phyloP scores from a whole-genome alignment of 371 early-diverging fungal species.

The Mucor sp. region DNA sequence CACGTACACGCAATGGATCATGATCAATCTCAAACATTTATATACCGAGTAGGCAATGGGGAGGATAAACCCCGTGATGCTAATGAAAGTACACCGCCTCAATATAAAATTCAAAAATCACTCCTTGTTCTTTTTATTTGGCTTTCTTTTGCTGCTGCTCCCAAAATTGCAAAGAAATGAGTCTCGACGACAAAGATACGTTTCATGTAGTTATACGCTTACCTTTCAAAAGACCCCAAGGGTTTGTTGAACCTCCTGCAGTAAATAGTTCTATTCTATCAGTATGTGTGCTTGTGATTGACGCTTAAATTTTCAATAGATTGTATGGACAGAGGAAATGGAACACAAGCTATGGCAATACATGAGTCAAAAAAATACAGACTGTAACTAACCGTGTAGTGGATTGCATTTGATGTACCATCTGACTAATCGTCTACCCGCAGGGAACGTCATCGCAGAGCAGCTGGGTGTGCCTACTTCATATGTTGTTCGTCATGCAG shows the following conservation, averaged over 20 bases:
- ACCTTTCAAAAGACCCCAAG: constrained; percentile 57
- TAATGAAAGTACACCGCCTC: not conserved
- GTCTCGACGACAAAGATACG: constrained; percentile 20
- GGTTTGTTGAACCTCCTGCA: constrained; percentile 58
- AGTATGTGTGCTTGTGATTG: not conserved
- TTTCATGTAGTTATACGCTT: constrained; percentile 63
- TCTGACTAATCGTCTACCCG: not conserved
- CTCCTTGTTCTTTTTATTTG: not conserved
- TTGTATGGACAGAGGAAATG: constrained; percentile 69
- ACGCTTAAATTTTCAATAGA: constrained; percentile 32
- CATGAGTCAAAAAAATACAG: constrained; percentile 61
- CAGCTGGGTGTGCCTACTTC: constrained; percentile 58
- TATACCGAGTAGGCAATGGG: no score
- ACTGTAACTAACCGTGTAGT: constrained; percentile 43
- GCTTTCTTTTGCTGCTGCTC: not conserved
- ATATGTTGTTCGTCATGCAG: constrained; percentile 63
- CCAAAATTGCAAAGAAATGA: not conserved
- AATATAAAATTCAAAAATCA: not conserved
- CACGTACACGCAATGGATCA: not conserved
- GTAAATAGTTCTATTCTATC: constrained; percentile 28
- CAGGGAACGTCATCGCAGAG: constrained; percentile 63
- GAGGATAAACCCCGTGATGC: not conserved
- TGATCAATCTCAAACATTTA: not conserved
- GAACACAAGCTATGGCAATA: constrained; percentile 64
- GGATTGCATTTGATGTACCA: not conserved